Percentiles rank a stretch among this genome's conserved stretches.
phyloP scores from a whole-genome alignment of 345 rosid species.

The Eucalyptus cloeziana region DNA sequence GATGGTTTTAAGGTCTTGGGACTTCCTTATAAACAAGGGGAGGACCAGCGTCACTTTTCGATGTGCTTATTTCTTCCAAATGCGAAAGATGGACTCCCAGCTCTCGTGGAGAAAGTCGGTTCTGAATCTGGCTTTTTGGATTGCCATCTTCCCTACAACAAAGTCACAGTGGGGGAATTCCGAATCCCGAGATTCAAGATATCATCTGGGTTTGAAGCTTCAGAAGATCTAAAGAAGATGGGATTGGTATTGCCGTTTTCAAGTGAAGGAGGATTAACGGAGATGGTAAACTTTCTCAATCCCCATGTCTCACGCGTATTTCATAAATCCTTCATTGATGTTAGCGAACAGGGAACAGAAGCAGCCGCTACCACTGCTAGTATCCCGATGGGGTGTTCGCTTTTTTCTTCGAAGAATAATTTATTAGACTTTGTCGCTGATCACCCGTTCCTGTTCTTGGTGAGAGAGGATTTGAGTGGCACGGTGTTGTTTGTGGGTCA shows the following conservation, averaged over 20 bases:
- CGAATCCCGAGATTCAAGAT: constrained; percentile 1
- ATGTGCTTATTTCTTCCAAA: constrained; percentile 75
- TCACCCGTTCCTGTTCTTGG: constrained; percentile 1
- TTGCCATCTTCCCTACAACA: not conserved
- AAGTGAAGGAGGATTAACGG: not conserved
- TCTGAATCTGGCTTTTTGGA: constrained; percentile 1
- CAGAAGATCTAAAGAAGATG: not conserved
- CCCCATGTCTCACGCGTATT: not conserved
- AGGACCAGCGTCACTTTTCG: constrained; percentile 51
- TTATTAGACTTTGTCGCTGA: not conserved
- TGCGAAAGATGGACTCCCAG: constrained; percentile 5
- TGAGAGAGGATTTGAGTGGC: not conserved
- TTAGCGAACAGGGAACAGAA: constrained; percentile 1
- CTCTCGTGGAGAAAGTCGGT: not conserved
- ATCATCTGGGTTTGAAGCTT: constrained; percentile 1
- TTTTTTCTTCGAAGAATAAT: not conserved
- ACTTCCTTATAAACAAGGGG: constrained; percentile 64
- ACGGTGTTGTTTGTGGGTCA: not conserved
- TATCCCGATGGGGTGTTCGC: not conserved
- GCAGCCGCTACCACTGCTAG: constrained; percentile 6
- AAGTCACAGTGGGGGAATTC: not conserved
- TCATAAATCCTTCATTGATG: constrained; percentile 6
- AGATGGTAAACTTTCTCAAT: not conserved
- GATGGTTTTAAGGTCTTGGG: constrained; percentile 65
- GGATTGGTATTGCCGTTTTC: not conserved